Percentiles rank a stretch among this genome's conserved stretches.
These are phyloP conservation scores for Populus hybrid DNA, from an alignment of 441 rosid genomes.

Conservation along the genomic window DNA sequence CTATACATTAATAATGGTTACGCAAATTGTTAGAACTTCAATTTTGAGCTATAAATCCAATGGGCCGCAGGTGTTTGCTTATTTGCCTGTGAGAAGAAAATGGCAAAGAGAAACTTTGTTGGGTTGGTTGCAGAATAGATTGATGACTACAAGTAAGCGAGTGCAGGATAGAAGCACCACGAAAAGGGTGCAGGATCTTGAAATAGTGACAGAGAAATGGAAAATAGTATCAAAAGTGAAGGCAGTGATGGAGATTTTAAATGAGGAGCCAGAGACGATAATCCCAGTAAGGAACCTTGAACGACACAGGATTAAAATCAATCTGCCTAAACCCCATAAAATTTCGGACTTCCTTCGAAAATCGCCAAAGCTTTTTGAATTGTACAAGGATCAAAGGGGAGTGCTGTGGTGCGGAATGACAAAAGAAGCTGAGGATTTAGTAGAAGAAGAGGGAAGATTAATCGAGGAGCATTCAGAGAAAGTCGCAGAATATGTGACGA, in stretches of 20 bases:
- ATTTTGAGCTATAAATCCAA: constrained; percentile 11
- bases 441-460: constrained; percentile 55
- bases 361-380: constrained; percentile 73
- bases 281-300: constrained; percentile 51
- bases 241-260: constrained; percentile 59
- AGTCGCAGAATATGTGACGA: constrained; percentile 72
- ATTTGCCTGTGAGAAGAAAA: constrained; percentile 37
- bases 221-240: constrained; percentile 60
- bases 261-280: constrained; percentile 68
- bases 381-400: constrained; percentile 71
- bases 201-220: constrained; percentile 71
- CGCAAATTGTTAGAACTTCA: neutral
- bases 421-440: constrained; percentile 52
- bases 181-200: constrained; percentile 63
- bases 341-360: constrained; percentile 62
- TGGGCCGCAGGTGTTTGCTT: constrained; percentile 30
- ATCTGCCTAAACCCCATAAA: constrained; percentile 62
- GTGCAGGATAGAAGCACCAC: constrained; percentile 76
- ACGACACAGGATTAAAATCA: constrained; percentile 50
- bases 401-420: constrained; percentile 85
- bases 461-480: constrained; percentile 56
- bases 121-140: constrained; percentile 43
- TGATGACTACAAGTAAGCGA: constrained; percentile 70
- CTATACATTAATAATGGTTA: constrained; percentile 6
- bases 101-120: constrained; percentile 14